These are phyloP conservation scores for Phytophthora constricta DNA, from an alignment of 352 stramenopile species.

Conservation along the genomic window DNA sequence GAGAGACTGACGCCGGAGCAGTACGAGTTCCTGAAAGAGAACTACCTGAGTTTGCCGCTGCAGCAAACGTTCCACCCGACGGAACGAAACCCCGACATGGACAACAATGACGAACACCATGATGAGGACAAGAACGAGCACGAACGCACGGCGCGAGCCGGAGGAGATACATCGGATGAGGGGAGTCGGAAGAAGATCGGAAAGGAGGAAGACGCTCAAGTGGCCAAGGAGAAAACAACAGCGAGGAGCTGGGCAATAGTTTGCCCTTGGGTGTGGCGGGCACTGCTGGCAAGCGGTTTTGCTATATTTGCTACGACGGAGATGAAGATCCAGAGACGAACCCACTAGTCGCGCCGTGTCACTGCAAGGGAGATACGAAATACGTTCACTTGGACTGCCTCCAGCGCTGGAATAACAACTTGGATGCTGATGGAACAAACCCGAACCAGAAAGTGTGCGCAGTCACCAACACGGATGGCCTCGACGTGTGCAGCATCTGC, in stretches of 20 bases:
- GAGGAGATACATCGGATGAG: conserved; percentile 78
- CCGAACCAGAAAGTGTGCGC: conserved; percentile 90
- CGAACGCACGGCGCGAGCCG: conserved; percentile 28
- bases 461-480: conserved; percentile 89
- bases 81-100: conserved; percentile 34
- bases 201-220: conserved; percentile 32
- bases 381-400: conserved; percentile 93
- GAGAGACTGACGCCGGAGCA: conserved; percentile 85
- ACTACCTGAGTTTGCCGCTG: conserved; percentile 84
- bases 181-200: conserved; percentile 79
- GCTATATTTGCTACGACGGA: conserved; percentile 94
- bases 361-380: conserved; percentile 93
- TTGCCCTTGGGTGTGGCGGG: conserved; percentile 53
- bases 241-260: conserved; percentile 21
- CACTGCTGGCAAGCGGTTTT: conserved; percentile 70
- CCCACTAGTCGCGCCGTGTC: conserved; percentile 89
- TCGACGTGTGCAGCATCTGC: conserved; percentile 92
- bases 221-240: conserved; percentile 17
- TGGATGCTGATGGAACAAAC: conserved; percentile 78
- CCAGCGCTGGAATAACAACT: conserved; percentile 92
- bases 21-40: conserved; percentile 88
- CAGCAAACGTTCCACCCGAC: conserved; percentile 86
- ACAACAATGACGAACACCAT: conserved; percentile 44
- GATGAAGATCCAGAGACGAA: conserved; percentile 88
- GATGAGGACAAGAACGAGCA: conserved; percentile 43